Evolutionary conservation across 2,329 filamentous ascomycete genomes (phyloP).

Genomic region (Colletotrichum brevisporum): DNA sequence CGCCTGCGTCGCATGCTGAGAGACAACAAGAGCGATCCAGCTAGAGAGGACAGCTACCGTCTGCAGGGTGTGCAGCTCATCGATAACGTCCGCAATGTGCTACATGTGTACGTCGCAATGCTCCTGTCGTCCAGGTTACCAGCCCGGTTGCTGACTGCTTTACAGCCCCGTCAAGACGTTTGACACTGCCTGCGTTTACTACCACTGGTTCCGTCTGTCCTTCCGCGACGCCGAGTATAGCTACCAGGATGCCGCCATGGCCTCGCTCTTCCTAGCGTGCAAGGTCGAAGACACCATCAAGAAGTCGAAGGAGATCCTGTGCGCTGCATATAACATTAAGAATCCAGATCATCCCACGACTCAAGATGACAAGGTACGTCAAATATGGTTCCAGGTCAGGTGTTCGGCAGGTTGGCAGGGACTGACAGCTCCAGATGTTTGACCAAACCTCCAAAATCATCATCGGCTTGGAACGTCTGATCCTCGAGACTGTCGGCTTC

Average conservation of each 20-base stretch:
- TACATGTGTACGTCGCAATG: constrained; percentile 77
- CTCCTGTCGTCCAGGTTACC: constrained; percentile 2
- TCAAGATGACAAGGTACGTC: constrained; percentile 84
- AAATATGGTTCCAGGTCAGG: background rate
- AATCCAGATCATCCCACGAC: constrained; percentile 76
- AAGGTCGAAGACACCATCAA: constrained; percentile 99
- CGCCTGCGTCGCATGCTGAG: constrained; percentile 81
- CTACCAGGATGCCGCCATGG: constrained; percentile 87
- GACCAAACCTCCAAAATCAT: constrained; percentile 84
- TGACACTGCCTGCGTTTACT: constrained; percentile 92
- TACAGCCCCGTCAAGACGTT: constrained; percentile 88
- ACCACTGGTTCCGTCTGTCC: constrained; percentile 90
- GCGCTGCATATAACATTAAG: constrained; percentile 90
- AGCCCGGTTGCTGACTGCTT: constrained; percentile 23
- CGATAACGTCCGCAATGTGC: constrained; percentile 82
- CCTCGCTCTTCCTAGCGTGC: constrained; percentile 91
- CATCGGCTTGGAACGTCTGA: constrained; percentile 90
- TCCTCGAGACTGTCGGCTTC: constrained; percentile 93
- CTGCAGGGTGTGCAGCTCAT: constrained; percentile 92
- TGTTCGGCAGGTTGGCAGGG: background rate
- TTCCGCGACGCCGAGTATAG: constrained; percentile 91
- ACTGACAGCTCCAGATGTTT: constrained; percentile 72
- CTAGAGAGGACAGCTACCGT: constrained; percentile 84
- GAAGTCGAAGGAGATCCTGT: constrained; percentile 93
- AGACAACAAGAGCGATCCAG: constrained; percentile 78